Evolutionary conservation across 495 filamentous ascomycete species (phyloP).

Genomic region (Podospora didyma): DNA sequence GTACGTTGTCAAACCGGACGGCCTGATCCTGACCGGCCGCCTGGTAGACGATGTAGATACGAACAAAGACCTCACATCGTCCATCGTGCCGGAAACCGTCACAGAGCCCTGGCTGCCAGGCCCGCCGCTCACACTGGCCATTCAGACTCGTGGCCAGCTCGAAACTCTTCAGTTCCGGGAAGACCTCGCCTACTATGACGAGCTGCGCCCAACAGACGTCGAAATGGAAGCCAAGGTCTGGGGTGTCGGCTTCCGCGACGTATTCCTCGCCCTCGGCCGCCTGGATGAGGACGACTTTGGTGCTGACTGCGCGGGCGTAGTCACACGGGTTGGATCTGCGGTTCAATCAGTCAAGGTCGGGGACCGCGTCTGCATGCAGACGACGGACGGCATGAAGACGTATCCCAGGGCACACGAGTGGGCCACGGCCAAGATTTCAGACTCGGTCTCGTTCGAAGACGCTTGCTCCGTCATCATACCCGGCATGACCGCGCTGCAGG

Average conservation of each 20-base stretch:
- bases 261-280: conserved; percentile 43
- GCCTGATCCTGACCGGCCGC: conserved; percentile 21
- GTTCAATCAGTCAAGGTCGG: conserved; percentile 22
- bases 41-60: conserved; percentile 17
- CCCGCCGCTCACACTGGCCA: conserved; percentile 18
- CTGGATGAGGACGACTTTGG: conserved; percentile 1
- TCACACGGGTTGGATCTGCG: conserved; percentile 4
- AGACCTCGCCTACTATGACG: conserved; percentile 11
- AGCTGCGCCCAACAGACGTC: conserved; percentile 18
- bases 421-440: no score
- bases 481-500: conserved; percentile 36
- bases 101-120: conserved; percentile 13
- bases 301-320: no score
- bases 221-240: conserved; percentile 28
- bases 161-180: conserved; percentile 25
- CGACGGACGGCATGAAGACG: background rate
- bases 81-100: no score
- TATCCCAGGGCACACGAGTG: conserved; percentile 17
- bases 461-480: conserved; percentile 38
- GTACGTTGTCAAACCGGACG: conserved; percentile 26
- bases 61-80: conserved; percentile 18
- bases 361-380: conserved; percentile 23
- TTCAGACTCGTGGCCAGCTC: conserved; percentile 18
- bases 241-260: conserved; percentile 32
- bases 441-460: background rate